Evolutionary conservation across 768 basidiomycete genomes (phyloP).

Genomic region (Tephrocybe sp.): DNA sequence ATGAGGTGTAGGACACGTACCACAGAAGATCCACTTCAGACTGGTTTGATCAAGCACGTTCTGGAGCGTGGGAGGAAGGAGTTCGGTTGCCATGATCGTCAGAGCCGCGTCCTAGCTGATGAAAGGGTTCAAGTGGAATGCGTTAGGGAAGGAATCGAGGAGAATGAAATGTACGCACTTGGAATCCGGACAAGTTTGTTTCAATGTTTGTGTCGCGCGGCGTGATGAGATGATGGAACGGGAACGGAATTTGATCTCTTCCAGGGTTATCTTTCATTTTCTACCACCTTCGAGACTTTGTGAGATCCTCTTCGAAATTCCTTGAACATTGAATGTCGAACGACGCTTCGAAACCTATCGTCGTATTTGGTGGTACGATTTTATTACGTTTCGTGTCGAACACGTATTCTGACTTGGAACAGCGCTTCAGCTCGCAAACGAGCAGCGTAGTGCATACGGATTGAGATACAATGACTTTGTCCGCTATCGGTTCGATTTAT

Average conservation of each 20-base stretch:
- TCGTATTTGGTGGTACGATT: constrained; percentile 39
- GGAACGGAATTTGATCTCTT: constrained; percentile 9
- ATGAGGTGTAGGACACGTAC: constrained; percentile 42
- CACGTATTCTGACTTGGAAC: not conserved
- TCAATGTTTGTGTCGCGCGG: not conserved
- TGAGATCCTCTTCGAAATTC: too few species aligned
- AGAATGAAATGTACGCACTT: too few species aligned
- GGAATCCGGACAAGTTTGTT: too few species aligned
- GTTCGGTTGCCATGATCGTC: constrained; percentile 60
- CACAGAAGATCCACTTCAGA: constrained; percentile 99
- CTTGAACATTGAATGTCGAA: constrained; percentile 25
- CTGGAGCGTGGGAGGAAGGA: constrained; percentile 83
- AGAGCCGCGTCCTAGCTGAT: too few species aligned
- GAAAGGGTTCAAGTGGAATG: too few species aligned
- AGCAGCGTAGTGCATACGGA: constrained; percentile 89
- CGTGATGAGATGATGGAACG: not conserved
- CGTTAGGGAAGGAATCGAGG: too few species aligned
- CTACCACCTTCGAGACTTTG: constrained; percentile 6
- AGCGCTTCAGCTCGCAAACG: constrained; percentile 85
- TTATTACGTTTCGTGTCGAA: not conserved
- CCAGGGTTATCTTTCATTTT: constrained; percentile 9
- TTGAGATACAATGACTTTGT: constrained; percentile 85
- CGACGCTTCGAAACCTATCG: constrained; percentile 18
- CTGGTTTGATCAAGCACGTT: constrained; percentile 92
- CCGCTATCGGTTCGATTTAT: constrained; percentile 69